Evolutionary conservation across 2,329 filamentous ascomycete species (phyloP).

Genomic region (Aurifilum marmelostoma): DNA sequence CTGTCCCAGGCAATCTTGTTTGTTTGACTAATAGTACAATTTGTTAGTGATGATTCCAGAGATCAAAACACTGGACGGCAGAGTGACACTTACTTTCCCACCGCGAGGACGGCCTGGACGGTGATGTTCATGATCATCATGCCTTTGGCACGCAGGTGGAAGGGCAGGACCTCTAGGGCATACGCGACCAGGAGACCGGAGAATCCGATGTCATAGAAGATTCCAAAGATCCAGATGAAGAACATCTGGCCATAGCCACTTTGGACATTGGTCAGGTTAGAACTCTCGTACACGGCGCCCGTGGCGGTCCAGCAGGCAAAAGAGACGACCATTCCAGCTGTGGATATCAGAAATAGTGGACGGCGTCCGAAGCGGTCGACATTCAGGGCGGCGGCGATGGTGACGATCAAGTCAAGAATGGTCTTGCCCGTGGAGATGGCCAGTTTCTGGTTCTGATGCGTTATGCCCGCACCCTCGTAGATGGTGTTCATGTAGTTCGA

Average conservation of each 20-base stretch:
- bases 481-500: conserved; percentile 66
- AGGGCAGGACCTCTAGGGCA: conserved; percentile 62
- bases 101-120: conserved; percentile 62
- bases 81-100: conserved; percentile 57
- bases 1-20: conserved; percentile 67
- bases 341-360: conserved; percentile 52
- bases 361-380: conserved; percentile 53
- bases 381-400: conserved; percentile 52
- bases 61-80: not conserved
- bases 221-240: conserved; percentile 62
- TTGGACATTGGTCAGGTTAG: conserved; percentile 42
- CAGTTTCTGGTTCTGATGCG: conserved; percentile 54
- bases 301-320: conserved; percentile 52
- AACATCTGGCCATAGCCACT: conserved; percentile 56
- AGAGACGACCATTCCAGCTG: conserved; percentile 51
- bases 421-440: conserved; percentile 53
- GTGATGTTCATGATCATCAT: conserved; percentile 69
- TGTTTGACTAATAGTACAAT: conserved; percentile 51
- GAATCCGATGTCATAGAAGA: conserved; percentile 64
- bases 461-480: conserved; percentile 62
- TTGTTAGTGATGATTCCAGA: not conserved
- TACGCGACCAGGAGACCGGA: conserved; percentile 62
- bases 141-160: conserved; percentile 60
- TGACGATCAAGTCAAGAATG: conserved; percentile 58
- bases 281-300: conserved; percentile 54